These are phyloP conservation scores for Heliamphora ciliata DNA, from an alignment of 179 eudicot species.

Conservation along the genomic window DNA sequence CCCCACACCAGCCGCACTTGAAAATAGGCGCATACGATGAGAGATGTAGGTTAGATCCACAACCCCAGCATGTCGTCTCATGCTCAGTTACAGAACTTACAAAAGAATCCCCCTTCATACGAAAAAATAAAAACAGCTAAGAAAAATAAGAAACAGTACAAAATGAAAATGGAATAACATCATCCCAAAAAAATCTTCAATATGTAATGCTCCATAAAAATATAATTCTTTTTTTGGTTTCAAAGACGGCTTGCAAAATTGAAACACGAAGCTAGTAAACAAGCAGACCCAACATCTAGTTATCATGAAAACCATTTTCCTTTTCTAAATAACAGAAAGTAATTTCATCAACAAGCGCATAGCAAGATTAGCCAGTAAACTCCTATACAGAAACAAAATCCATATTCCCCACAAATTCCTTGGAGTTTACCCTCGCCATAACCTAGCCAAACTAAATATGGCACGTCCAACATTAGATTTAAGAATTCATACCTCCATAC, in stretches of 20 bases:
- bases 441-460: no score
- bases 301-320: neutral
- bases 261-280: neutral
- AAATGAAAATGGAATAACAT: neutral
- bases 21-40: slow-evolving; percentile 71
- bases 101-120: slow-evolving; percentile 39
- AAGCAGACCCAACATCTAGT: neutral
- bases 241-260: neutral
- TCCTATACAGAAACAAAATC: neutral
- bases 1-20: slow-evolving; percentile 99
- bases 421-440: neutral
- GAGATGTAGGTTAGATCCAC: slow-evolving; percentile 82
- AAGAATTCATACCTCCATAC: neutral
- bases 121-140: slow-evolving; percentile 5
- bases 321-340: neutral
- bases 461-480: neutral
- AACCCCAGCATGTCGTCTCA: slow-evolving; percentile 91
- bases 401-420: neutral
- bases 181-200: neutral
- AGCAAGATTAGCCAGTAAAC: neutral
- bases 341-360: neutral
- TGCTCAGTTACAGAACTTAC: slow-evolving; percentile 32
- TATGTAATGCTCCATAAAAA: neutral
- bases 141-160: neutral
- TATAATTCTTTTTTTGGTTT: neutral